Percentiles rank a stretch among this genome's conserved stretches.
Conservation (phyloP, 306 rosid genomes). For the Casuarina equisetifolia region DNA sequence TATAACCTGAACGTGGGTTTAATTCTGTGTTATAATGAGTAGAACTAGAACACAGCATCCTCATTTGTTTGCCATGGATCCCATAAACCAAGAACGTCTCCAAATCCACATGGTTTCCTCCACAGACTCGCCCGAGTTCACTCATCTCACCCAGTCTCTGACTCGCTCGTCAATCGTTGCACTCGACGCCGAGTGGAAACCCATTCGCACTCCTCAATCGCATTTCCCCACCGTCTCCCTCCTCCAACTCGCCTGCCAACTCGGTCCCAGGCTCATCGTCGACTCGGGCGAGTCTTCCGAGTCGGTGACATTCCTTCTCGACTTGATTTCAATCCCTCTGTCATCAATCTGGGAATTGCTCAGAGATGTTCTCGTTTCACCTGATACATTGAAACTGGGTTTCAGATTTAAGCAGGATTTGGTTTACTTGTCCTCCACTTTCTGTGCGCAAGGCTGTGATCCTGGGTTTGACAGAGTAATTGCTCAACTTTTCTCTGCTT, state of each 20-base stretch:
- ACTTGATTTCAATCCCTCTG: slow-evolving; percentile 56
- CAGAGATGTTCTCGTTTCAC: slow-evolving; percentile 52
- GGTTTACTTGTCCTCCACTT: slow-evolving; percentile 67
- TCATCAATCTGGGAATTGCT: slow-evolving; percentile 59
- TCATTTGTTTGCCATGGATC: slow-evolving; percentile 37
- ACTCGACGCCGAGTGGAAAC: slow-evolving; percentile 95
- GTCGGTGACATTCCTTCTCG: slow-evolving; percentile 64
- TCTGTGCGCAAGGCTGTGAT: slow-evolving; percentile 59
- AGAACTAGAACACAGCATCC: neutral
- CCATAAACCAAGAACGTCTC: slow-evolving; percentile 27
- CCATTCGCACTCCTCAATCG: slow-evolving; percentile 43
- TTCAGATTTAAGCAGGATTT: slow-evolving; percentile 91
- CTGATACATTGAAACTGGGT: slow-evolving; percentile 72
- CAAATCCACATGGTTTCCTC: slow-evolving; percentile 54
- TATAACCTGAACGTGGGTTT: too few relatives aligned
- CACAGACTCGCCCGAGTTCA: slow-evolving; percentile 67
- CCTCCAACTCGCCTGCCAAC: slow-evolving; percentile 82
- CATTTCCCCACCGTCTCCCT: slow-evolving; percentile 66
- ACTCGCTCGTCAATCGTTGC: slow-evolving; percentile 65
- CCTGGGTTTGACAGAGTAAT: slow-evolving; percentile 69
- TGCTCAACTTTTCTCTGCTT: slow-evolving; percentile 15
- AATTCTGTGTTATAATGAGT: neutral
- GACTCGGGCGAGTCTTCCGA: slow-evolving; percentile 29
- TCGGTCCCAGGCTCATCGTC: slow-evolving; percentile 21
- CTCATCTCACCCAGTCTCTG: slow-evolving; percentile 38